phyloP scores from a whole-genome alignment of 176 grass and related monocot species.

The Aegilops longissima region DNA sequence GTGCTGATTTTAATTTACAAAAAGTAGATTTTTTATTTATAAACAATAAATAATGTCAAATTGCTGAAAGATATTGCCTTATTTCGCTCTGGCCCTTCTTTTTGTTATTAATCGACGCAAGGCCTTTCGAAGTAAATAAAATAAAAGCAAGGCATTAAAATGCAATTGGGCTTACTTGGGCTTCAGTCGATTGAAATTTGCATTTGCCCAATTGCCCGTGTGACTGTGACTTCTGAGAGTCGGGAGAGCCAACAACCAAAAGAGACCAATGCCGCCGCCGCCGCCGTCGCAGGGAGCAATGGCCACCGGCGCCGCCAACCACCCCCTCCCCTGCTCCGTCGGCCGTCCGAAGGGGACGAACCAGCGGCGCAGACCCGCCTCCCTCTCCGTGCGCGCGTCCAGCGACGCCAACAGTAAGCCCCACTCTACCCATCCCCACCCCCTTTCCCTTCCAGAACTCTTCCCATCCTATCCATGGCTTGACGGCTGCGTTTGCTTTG shows the following conservation, averaged over 20 bases:
- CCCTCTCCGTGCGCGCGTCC: conserved; percentile 45
- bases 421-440: background rate
- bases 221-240: background rate
- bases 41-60: too few species aligned
- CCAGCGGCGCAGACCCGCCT: background rate
- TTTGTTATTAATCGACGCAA: too few species aligned
- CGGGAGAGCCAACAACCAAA: background rate
- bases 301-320: conserved; percentile 8
- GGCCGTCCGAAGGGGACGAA: background rate
- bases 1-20: too few species aligned
- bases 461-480: background rate
- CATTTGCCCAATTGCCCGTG: background rate
- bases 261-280: conserved; percentile 30
- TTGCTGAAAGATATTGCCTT: too few species aligned
- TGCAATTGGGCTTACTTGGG: too few species aligned
- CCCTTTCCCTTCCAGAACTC: conserved; percentile 23
- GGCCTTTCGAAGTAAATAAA: too few species aligned
- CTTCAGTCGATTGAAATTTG: too few species aligned
- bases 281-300: conserved; percentile 33
- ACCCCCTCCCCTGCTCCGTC: background rate
- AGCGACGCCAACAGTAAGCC: conserved; percentile 45
- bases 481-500: conserved; percentile 8
- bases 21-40: too few species aligned
- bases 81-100: too few species aligned
- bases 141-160: too few species aligned